Percentiles rank a stretch among this genome's conserved stretches.
Conservation (phyloP, 2,329 filamentous ascomycete genomes). For the Calonectria hawksworthii region DNA sequence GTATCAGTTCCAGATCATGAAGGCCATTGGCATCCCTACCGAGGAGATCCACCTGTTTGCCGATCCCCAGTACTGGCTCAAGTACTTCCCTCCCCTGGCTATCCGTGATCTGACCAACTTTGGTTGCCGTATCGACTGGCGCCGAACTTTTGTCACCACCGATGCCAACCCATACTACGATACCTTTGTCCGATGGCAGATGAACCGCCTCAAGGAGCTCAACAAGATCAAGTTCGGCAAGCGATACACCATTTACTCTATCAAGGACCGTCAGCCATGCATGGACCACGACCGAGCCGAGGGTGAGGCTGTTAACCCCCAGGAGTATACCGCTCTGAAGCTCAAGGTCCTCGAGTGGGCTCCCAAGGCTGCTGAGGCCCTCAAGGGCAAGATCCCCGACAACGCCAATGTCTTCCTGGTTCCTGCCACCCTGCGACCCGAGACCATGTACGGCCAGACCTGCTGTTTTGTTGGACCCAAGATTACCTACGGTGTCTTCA, state of each 20-base stretch:
- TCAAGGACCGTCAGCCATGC: slow-evolving; percentile 61
- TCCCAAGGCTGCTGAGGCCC: slow-evolving; percentile 76
- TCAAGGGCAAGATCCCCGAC: slow-evolving; percentile 84
- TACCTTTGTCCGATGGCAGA: slow-evolving; percentile 96
- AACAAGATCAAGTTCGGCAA: slow-evolving; percentile 95
- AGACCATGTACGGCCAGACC: slow-evolving; percentile 99
- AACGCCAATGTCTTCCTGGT: slow-evolving; percentile 89
- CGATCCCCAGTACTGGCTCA: slow-evolving; percentile 91
- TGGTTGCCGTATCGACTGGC: slow-evolving; percentile 92
- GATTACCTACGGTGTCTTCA: slow-evolving; percentile 91
- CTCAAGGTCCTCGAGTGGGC: slow-evolving; percentile 93
- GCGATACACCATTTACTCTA: slow-evolving; percentile 88
- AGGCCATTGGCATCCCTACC: slow-evolving; percentile 87
- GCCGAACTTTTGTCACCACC: slow-evolving; percentile 92
- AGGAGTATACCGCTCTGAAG: slow-evolving; percentile 95
- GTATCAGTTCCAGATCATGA: slow-evolving; percentile 97
- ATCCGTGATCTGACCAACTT: slow-evolving; percentile 85
- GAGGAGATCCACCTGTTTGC: slow-evolving; percentile 95
- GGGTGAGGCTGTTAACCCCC: slow-evolving; percentile 73
- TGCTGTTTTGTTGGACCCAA: slow-evolving; percentile 96
- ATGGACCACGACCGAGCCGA: slow-evolving; percentile 64
- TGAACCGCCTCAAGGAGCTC: slow-evolving; percentile 90
- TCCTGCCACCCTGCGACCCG: slow-evolving; percentile 90
- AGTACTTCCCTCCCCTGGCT: slow-evolving; percentile 78
- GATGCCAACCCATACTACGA: slow-evolving; percentile 98